These are phyloP conservation scores for Triticum urartu DNA, from an alignment of 176 grass and related monocot genomes.

Conservation along the genomic window DNA sequence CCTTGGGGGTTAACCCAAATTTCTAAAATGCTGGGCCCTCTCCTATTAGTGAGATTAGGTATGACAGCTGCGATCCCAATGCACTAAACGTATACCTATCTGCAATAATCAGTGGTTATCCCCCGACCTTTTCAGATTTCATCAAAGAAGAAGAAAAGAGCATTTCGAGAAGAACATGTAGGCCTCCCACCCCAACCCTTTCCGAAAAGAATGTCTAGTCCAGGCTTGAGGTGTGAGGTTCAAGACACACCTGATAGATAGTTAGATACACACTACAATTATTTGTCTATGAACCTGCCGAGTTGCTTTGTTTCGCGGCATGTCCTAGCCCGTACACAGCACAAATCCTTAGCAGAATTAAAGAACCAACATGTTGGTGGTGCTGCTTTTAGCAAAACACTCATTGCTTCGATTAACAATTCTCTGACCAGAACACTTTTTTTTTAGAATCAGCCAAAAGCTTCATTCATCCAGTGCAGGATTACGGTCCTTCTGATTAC, in stretches of 20 bases:
- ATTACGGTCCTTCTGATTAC: too few species aligned
- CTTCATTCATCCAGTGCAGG: too few species aligned
- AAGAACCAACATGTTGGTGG: not conserved
- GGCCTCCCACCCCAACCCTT: conserved; percentile 6
- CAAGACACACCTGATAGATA: conserved; percentile 36
- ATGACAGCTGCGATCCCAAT: too few species aligned
- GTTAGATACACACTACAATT: conserved; percentile 31
- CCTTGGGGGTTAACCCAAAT: not conserved
- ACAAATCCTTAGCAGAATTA: not conserved
- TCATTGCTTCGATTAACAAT: not conserved
- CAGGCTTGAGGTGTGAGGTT: conserved; percentile 15
- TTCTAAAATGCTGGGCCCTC: not conserved
- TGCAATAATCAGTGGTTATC: too few species aligned
- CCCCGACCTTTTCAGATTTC: not conserved
- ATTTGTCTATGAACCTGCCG: conserved; percentile 5
- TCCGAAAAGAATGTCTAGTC: conserved; percentile 23
- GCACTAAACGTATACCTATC: too few species aligned
- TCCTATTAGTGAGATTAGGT: not conserved
- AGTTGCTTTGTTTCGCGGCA: conserved; percentile 31
- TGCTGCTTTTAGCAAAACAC: not conserved
- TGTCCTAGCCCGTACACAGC: not conserved
- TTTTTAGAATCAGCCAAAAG: too few species aligned
- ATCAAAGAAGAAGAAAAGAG: not conserved
- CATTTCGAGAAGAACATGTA: conserved; percentile 19
- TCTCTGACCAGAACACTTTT: too few species aligned